Evolutionary conservation across 306 rosid species (phyloP), one percentile per base, ranked within the genome.

Genomic region (Dicorynia guianensis): DNA sequence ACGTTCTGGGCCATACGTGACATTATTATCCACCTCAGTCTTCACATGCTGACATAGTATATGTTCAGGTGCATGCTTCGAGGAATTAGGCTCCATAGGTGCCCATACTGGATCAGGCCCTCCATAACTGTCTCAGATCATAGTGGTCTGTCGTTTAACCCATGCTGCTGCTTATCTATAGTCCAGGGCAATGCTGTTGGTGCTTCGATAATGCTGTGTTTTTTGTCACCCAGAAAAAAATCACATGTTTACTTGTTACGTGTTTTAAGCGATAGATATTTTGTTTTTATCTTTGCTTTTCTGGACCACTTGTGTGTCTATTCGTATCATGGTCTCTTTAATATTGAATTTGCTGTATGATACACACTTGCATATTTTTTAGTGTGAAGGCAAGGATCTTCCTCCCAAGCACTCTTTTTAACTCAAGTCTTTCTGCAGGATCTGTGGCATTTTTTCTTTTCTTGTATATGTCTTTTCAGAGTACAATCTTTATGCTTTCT

Each of bases 101-200:
- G 99, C 83, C 99, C 98, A 39, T 96, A 92, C 82, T 96, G 98
- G 99, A 89, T 92, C 82, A 89, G 98, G 87, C 99, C 98, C 59
- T 86, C 97, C 55, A 85, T 96, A 72, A 96, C 98, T 36, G 87
- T 92, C 76, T 92, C 93, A n/a, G 89, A 96, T 83, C 93, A 90
- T 84, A 90, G 85, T 63, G 98, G 98, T 96, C 64, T 42, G 86
- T 81, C 67, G 58, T 61, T 17, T 80, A 50, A 53, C 44, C 50
- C 58, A 17, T 36, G 15, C 9, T 46, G 68, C 59, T 75, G 48
- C 30, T 10, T 61, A 61, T 64, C 40, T 75, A 13, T 19, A 39
- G 17, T 79, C 59, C 57, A 33, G 36, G 64, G 39, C 34, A 39
- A 67, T 20, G 72, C 39, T 63, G 46, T 52, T 63, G 4, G 46